Conservation (phyloP, 1,139 yeast genomes). For the Candida albicans region DNA sequence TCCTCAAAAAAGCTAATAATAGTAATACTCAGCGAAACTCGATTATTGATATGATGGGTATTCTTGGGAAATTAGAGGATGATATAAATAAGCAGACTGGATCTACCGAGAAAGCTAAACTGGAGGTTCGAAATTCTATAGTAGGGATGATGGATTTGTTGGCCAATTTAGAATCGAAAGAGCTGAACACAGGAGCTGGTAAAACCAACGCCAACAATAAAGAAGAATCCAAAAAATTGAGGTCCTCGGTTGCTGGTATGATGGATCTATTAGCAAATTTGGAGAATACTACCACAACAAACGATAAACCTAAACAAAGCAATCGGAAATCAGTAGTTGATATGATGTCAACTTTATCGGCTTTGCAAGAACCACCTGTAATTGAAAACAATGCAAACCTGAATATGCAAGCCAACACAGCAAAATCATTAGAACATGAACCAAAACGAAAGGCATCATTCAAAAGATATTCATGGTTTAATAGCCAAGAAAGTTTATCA, state of each 20-base stretch:
- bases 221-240: conserved; percentile 10
- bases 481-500: conserved; percentile 30
- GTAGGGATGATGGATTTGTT: conserved; percentile 21
- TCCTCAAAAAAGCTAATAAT: neutral
- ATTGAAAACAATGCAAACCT: neutral
- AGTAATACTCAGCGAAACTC: neutral
- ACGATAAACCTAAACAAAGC: conserved; percentile 5
- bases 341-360: conserved; percentile 24
- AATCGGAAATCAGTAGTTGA: conserved; percentile 27
- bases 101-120: conserved; percentile 1
- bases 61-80: conserved; percentile 15
- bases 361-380: neutral
- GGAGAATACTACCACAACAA: conserved; percentile 4
- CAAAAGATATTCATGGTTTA: conserved; percentile 38
- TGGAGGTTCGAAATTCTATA: conserved; percentile 17
- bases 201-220: neutral
- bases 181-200: neutral
- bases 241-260: conserved; percentile 19
- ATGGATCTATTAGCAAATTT: conserved; percentile 18
- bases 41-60: conserved; percentile 18
- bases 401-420: neutral
- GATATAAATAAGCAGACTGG: neutral
- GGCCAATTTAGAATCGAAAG: conserved; percentile 10
- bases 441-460: conserved; percentile 8
- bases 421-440: neutral